Percentiles rank a stretch among this genome's conserved stretches.
These are phyloP conservation scores for Monosporascus sp. DNA, from an alignment of 2,329 filamentous ascomycete species.

Conservation along the genomic window DNA sequence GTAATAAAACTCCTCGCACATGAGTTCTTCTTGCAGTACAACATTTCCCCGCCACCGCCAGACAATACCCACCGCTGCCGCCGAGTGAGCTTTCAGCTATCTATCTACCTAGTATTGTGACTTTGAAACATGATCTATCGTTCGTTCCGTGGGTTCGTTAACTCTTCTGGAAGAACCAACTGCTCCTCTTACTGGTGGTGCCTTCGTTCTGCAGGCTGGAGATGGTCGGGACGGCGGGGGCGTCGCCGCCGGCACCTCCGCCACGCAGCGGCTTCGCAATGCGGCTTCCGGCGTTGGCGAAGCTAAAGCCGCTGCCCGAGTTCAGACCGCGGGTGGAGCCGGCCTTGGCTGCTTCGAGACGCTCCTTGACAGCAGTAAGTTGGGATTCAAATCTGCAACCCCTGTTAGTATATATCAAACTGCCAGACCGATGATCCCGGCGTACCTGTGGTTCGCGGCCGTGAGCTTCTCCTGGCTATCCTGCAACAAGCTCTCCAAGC, in stretches of 20 bases:
- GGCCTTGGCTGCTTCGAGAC: constrained; percentile 89
- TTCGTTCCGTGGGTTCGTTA: constrained; percentile 1
- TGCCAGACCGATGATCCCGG: constrained; percentile 18
- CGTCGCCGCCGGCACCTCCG: constrained; percentile 47
- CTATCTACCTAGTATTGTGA: too few species aligned
- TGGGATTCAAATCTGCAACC: constrained; percentile 83
- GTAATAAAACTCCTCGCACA: too few species aligned
- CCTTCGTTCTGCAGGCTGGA: constrained; percentile 55
- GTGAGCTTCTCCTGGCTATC: constrained; percentile 99
- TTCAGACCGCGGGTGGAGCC: constrained; percentile 82
- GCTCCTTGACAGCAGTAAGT: constrained; percentile 94
- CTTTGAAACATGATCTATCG: too few species aligned
- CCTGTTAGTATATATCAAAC: constrained; percentile 19
- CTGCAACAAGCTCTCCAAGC: constrained; percentile 83
- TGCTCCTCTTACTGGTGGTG: constrained; percentile 57
- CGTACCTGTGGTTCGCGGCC: constrained; percentile 92
- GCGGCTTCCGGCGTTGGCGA: constrained; percentile 56
- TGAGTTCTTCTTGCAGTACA: too few species aligned
- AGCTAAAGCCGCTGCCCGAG: constrained; percentile 66
- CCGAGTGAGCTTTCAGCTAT: too few species aligned
- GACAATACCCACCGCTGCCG: too few species aligned
- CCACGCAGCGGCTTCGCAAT: constrained; percentile 66
- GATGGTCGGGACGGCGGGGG: constrained; percentile 48
- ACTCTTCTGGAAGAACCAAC: constrained; percentile 67
- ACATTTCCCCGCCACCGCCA: too few species aligned